Evolutionary conservation across 257 asterid genomes (phyloP).

Genomic region (Solanum gandarillasii): DNA sequence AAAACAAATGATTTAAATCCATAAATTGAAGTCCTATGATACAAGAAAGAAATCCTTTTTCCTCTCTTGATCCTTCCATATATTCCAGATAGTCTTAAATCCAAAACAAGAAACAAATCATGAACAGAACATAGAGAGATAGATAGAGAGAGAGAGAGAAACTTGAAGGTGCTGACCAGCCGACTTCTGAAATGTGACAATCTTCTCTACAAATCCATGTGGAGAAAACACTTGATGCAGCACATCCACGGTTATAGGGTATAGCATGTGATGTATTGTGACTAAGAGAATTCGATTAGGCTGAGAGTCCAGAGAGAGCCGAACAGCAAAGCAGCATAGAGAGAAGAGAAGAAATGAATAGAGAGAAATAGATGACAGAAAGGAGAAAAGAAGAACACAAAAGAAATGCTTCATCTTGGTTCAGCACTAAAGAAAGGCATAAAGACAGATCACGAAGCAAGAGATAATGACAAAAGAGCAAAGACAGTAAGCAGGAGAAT

Average conservation of each 20-base stretch:
- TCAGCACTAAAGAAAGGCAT: background rate
- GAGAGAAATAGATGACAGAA: conserved; percentile 46
- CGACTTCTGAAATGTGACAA: conserved; percentile 99
- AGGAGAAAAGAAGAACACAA: conserved; percentile 29
- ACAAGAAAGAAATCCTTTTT: background rate
- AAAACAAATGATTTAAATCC: background rate
- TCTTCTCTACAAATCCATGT: conserved; percentile 98
- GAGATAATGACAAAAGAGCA: background rate
- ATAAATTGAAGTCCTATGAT: background rate
- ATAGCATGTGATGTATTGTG: conserved; percentile 99
- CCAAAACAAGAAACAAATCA: conserved; percentile 15
- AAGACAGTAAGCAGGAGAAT: background rate
- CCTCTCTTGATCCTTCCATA: background rate
- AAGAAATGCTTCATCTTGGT: background rate
- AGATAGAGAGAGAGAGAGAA: conserved; percentile 25
- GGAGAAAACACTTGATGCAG: conserved; percentile 99
- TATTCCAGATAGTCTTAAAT: background rate
- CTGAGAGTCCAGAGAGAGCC: conserved; percentile 77
- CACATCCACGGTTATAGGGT: conserved; percentile 99
- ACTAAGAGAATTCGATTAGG: conserved; percentile 99
- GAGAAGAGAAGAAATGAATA: conserved; percentile 80
- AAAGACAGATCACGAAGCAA: background rate
- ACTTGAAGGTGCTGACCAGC: conserved; percentile 97
- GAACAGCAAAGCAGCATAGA: conserved; percentile 76
- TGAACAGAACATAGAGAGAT: conserved; percentile 27